phyloP scores from a whole-genome alignment of 805 yeast genomes.

The Helenozyma baotianmanensis region DNA sequence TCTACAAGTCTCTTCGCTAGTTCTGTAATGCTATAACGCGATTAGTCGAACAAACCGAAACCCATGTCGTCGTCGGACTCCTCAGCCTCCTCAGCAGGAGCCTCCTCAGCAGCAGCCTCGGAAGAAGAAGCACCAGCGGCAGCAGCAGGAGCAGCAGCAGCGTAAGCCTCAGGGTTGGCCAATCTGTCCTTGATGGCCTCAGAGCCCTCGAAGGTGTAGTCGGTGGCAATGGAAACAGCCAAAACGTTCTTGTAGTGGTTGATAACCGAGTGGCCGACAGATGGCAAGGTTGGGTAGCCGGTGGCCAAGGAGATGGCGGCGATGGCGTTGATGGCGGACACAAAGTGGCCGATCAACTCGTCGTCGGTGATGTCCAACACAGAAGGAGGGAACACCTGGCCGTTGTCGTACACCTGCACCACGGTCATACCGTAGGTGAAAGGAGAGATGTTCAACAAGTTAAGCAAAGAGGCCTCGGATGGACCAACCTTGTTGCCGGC shows the following conservation, averaged over 20 bases:
- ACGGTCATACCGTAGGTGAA: conserved; percentile 98
- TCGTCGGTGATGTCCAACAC: conserved; percentile 98
- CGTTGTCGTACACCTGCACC: conserved; percentile 96
- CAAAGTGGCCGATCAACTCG: conserved; percentile 88
- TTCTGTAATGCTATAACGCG: too few species aligned
- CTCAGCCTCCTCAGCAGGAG: conserved; percentile 64
- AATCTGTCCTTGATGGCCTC: conserved; percentile 99
- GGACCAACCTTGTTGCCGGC: conserved; percentile 91
- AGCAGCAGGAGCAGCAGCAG: conserved; percentile 98
- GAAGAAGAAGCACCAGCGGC: conserved; percentile 66
- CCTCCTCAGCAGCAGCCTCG: conserved; percentile 62
- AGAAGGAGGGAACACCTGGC: conserved; percentile 95
- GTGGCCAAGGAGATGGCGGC: conserved; percentile 96
- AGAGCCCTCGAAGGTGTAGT: conserved; percentile 98
- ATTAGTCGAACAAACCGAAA: conserved; percentile 97
- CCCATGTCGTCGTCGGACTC: conserved; percentile 89
- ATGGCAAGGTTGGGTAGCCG: conserved; percentile 99
- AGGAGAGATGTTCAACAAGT: conserved; percentile 99
- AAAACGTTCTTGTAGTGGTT: conserved; percentile 99
- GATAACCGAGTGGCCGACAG: conserved; percentile 97
- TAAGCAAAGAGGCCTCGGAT: conserved; percentile 96
- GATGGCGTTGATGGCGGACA: conserved; percentile 86
- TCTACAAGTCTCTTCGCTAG: too few species aligned
- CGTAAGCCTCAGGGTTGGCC: conserved; percentile 99
- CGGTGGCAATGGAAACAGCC: conserved; percentile 97